These are phyloP conservation scores for Scedosporium minutisporum DNA, from an alignment of 2,329 filamentous ascomycete species.

Conservation along the genomic window DNA sequence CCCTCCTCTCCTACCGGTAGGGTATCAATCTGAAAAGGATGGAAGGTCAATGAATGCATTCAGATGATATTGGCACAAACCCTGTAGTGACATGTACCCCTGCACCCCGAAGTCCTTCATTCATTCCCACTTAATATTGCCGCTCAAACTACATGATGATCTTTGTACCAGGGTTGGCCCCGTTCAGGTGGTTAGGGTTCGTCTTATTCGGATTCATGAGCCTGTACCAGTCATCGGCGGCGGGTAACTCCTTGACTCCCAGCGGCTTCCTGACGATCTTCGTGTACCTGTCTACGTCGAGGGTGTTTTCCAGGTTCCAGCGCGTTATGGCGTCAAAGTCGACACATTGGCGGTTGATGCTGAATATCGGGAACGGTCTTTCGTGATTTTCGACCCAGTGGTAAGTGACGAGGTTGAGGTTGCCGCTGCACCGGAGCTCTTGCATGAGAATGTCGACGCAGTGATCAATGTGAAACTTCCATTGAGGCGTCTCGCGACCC, in stretches of 20 bases:
- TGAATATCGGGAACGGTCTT: neutral
- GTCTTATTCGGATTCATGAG: no score
- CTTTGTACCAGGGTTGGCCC: no score
- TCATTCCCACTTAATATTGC: no score
- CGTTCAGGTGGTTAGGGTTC: no score
- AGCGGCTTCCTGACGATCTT: neutral
- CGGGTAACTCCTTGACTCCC: neutral
- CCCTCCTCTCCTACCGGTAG: no score
- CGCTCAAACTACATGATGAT: no score
- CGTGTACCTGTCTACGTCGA: neutral
- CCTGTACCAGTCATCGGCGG: no score
- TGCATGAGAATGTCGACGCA: conserved; percentile 8
- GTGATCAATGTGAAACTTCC: conserved; percentile 6
- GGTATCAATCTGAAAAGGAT: no score
- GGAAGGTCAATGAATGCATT: no score
- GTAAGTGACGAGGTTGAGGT: neutral
- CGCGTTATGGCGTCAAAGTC: neutral
- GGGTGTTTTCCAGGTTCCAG: neutral
- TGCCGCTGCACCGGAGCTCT: conserved; percentile 3
- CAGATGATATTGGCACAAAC: no score
- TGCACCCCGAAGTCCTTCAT: no score
- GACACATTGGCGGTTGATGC: neutral
- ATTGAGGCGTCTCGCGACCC: neutral
- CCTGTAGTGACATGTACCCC: no score
- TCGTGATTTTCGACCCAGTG: neutral